A percentile compares a stretch with the other conserved stretches of the same genome.
Evolutionary conservation across 495 filamentous ascomycete species (phyloP).

Genomic region (Neurospora hispaniola): DNA sequence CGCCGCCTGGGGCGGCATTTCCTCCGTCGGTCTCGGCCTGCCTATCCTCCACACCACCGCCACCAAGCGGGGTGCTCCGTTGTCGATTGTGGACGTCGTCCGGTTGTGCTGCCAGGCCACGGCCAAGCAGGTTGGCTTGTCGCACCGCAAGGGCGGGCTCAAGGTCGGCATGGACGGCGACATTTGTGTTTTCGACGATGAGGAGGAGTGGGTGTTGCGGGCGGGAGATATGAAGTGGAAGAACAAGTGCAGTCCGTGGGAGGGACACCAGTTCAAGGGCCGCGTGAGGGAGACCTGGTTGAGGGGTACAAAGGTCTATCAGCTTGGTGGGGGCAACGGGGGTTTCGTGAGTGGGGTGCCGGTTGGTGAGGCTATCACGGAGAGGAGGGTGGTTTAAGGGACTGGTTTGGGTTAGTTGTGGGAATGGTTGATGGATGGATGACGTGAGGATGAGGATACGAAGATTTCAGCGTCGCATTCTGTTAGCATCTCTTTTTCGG

Average conservation of each 20-base stretch:
- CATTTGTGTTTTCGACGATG: slow-evolving; percentile 84
- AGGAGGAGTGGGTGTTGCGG: slow-evolving; percentile 61
- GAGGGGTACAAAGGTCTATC: slow-evolving; percentile 65
- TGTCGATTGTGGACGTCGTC: slow-evolving; percentile 62
- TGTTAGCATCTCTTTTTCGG: neutral
- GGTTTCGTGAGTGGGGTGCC: slow-evolving; percentile 32
- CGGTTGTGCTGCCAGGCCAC: slow-evolving; percentile 80
- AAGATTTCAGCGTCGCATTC: neutral
- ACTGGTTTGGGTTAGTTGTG: slow-evolving; percentile 2
- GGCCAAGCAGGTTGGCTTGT: slow-evolving; percentile 81
- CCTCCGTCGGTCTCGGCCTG: slow-evolving; percentile 82
- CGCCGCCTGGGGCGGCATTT: slow-evolving; percentile 92
- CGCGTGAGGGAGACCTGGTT: slow-evolving; percentile 87
- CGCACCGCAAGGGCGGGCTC: slow-evolving; percentile 71
- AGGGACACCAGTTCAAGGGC: slow-evolving; percentile 69
- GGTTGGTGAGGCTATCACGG: slow-evolving; percentile 31
- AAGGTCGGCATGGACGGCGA: slow-evolving; percentile 84
- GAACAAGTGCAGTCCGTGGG: slow-evolving; percentile 91
- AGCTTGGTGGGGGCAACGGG: slow-evolving; percentile 27
- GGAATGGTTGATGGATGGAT: neutral
- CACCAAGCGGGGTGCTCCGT: slow-evolving; percentile 40
- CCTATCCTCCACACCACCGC: slow-evolving; percentile 84
- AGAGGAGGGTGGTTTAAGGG: slow-evolving; percentile 24
- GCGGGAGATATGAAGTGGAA: slow-evolving; percentile 72
- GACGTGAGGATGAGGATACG: neutral